phyloP scores from a whole-genome alignment of 805 yeast species.

The Hermanozyma aechmeae region DNA sequence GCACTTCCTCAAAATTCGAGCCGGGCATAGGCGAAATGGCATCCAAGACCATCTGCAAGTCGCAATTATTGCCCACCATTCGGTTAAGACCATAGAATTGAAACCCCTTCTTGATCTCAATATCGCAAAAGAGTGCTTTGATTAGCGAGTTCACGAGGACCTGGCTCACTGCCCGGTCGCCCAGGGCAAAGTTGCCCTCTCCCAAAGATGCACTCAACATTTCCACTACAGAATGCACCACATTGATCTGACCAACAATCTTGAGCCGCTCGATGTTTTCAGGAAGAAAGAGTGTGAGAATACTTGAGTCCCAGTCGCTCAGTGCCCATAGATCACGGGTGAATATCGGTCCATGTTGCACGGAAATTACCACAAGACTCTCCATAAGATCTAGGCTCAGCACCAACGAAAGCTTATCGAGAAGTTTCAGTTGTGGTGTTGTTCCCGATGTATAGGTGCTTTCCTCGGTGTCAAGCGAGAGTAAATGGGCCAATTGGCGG shows the following conservation, averaged over 20 bases:
- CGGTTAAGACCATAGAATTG: conserved; percentile 47
- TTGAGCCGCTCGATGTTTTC: conserved; percentile 36
- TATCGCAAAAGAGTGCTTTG: conserved; percentile 30
- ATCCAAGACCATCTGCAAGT: conserved; percentile 30
- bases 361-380: conserved; percentile 21
- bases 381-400: conserved; percentile 53
- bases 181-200: conserved; percentile 18
- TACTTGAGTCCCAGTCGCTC: conserved; percentile 18
- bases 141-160: conserved; percentile 19
- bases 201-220: conserved; percentile 38
- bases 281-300: conserved; percentile 35
- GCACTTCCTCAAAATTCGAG: too few relatives aligned
- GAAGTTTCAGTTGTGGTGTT: too few relatives aligned
- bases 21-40: too few relatives aligned
- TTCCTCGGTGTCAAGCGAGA: conserved; percentile 17
- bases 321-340: conserved; percentile 15
- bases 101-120: conserved; percentile 30
- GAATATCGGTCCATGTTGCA: conserved; percentile 14
- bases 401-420: conserved; percentile 42
- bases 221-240: conserved; percentile 44
- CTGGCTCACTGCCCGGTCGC: conserved; percentile 5
- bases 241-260: conserved; percentile 33
- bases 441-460: too few relatives aligned
- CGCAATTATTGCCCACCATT: conserved; percentile 41
- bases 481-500: conserved; percentile 14